These are phyloP conservation scores for Spathaspora girioi DNA, from an alignment of 805 yeast species.

Conservation along the genomic window DNA sequence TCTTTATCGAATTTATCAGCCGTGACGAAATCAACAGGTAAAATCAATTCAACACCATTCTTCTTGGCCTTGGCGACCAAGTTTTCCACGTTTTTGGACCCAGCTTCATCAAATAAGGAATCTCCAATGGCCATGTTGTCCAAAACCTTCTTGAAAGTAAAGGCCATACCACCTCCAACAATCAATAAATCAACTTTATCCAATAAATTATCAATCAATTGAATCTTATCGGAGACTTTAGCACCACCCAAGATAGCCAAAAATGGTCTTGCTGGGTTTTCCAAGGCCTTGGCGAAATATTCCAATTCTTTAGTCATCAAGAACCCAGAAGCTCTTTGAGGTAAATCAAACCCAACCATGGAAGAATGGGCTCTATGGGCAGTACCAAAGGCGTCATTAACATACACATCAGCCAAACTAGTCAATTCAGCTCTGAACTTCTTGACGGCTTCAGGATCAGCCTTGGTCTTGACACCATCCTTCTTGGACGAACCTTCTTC, in stretches of 20 bases:
- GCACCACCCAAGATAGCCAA: constrained; percentile 99
- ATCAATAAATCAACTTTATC: constrained; percentile 93
- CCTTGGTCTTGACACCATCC: constrained; percentile 91
- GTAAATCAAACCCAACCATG: constrained; percentile 95
- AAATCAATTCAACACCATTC: constrained; percentile 87
- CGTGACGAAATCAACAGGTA: constrained; percentile 94
- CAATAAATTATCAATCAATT: constrained; percentile 92
- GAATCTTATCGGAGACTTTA: constrained; percentile 98
- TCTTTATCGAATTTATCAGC: constrained; percentile 93
- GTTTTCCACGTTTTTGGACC: constrained; percentile 91
- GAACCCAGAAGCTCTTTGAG: constrained; percentile 98
- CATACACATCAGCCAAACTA: constrained; percentile 92
- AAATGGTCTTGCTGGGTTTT: constrained; percentile 97
- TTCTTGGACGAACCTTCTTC: constrained; percentile 87
- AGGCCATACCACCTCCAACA: constrained; percentile 99
- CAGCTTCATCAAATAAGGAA: constrained; percentile 89
- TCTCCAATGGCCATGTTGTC: constrained; percentile 85
- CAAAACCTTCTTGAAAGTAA: constrained; percentile 94
- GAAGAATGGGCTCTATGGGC: constrained; percentile 99
- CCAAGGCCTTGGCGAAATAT: constrained; percentile 97
- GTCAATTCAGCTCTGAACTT: constrained; percentile 88
- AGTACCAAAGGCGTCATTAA: constrained; percentile 98
- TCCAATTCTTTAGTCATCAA: constrained; percentile 94
- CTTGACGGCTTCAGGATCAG: constrained; percentile 77
- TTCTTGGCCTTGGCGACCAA: constrained; percentile 94